Base-by-base conservation (phyloP, 768 basidiomycete genomes). In the Rhizopogon rudus region DNA sequence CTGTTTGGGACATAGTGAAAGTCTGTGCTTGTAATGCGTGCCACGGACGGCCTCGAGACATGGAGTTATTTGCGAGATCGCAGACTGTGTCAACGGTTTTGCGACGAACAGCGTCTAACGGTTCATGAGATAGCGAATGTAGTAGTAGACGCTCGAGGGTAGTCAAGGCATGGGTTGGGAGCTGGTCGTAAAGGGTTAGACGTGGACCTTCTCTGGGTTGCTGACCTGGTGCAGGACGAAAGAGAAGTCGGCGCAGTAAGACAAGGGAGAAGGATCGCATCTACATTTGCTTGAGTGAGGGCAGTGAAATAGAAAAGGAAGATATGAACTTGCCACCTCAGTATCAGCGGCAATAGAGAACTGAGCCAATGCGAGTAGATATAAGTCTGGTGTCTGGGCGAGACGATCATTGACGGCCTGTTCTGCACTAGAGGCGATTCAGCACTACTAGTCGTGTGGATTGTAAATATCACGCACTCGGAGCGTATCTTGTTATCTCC, bases 251-350 rank as follows among this genome's bases (percentile, higher is more conserved):
- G 8, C 91, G 83, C 29, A 91, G 79, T 31, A 92, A 81, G 9
- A 93, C 89, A 29, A 91, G 75, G 2, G 90, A 89, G 70, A 92
- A 91, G 0, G 87, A 88, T 29, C 89, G 84, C 90, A 92, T 92
- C 88, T 91, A 57, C 31, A 56, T 56, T 62, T 44, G 52, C 57
- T 52, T 52, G 25, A 40, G 22, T 33, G 58, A 63, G 56, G 60
- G 58, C 43, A 33, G 16, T 35, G 10, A 44, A 4, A 40, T 42
- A 29, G 40, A 29, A 31, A 39, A 13, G 48, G 51, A 31, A 55
- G 37, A 22, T 29, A 44, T 51, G 48, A 35, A 78, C 87, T 68
- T 61, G 89, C 89, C 71, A 90, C 85, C 68, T 91, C 88, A 0
- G 87, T 87, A 62, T 88, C 88, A 22, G 87, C 86, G 17, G 78